Percentiles rank a stretch among this genome's conserved stretches.
Conservation (phyloP, 208 protist genomes). For the Trypanosoma scelopori region DNA sequence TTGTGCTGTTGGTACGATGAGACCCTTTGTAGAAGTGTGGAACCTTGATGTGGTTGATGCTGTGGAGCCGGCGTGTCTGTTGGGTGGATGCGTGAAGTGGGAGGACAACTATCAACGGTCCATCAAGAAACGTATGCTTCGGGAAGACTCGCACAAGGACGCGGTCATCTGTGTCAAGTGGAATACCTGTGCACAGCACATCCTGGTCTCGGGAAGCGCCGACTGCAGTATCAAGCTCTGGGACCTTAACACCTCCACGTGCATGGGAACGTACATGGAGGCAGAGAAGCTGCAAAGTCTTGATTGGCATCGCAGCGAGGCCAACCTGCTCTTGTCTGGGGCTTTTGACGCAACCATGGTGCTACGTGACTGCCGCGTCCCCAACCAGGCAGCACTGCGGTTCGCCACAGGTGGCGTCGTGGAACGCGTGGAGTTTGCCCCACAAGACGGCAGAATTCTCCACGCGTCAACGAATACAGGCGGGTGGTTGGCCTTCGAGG, state of each 20-base stretch:
- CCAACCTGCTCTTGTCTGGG: constrained; percentile 83
- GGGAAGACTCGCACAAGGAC: constrained; percentile 90
- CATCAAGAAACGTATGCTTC: constrained; percentile 51
- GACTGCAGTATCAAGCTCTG: constrained; percentile 97
- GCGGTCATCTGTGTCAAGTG: constrained; percentile 95
- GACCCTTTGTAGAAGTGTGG: constrained; percentile 97
- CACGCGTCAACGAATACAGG: constrained; percentile 70
- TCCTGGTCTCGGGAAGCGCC: constrained; percentile 93
- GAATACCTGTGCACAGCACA: constrained; percentile 90
- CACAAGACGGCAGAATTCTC: constrained; percentile 16
- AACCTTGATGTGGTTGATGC: constrained; percentile 96
- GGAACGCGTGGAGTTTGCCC: constrained; percentile 76
- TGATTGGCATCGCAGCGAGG: constrained; percentile 85
- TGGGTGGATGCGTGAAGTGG: constrained; percentile 81
- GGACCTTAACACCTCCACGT: constrained; percentile 87
- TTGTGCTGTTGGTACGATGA: constrained; percentile 96
- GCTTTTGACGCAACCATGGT: constrained; percentile 74
- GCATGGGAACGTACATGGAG: constrained; percentile 92
- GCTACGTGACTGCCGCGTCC: constrained; percentile 83
- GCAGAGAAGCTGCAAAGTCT: constrained; percentile 92
- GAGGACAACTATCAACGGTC: constrained; percentile 80
- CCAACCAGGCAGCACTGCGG: constrained; percentile 53
- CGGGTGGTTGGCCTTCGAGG: constrained; percentile 70
- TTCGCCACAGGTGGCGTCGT: constrained; percentile 54
- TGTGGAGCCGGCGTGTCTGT: constrained; percentile 86